phyloP scores from a whole-genome alignment of 2,329 filamentous ascomycete species.

The Aspergillus floridensis region DNA sequence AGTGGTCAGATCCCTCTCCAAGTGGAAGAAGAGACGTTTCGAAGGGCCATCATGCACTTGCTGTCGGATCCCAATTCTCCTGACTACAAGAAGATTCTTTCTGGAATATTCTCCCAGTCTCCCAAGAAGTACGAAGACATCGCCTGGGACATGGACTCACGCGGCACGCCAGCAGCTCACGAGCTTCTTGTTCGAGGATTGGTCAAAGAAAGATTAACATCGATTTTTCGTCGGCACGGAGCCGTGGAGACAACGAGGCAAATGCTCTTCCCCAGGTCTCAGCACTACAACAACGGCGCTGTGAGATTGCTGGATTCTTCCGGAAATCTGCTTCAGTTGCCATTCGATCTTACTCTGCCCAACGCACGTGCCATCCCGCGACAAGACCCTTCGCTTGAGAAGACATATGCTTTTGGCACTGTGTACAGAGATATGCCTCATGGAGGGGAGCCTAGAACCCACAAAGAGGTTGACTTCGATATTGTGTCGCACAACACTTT shows the following conservation, averaged over 20 bases:
- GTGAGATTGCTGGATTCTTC: conserved; percentile 78
- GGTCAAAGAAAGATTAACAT: conserved; percentile 70
- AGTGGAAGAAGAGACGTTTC: conserved; percentile 88
- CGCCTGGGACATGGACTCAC: conserved; percentile 68
- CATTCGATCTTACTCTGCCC: conserved; percentile 86
- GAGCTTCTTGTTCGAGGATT: conserved; percentile 66
- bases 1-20: conserved; percentile 85
- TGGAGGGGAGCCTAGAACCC: conserved; percentile 76
- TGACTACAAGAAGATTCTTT: conserved; percentile 85
- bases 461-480: conserved; percentile 93
- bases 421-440: conserved; percentile 78
- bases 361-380: conserved; percentile 80
- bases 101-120: conserved; percentile 74
- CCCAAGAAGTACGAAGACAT: conserved; percentile 78
- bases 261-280: conserved; percentile 76
- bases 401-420: conserved; percentile 81
- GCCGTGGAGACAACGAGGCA: conserved; percentile 77
- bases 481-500: conserved; percentile 80
- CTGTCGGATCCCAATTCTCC: conserved; percentile 74
- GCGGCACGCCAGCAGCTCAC: conserved; percentile 50
- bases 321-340: conserved; percentile 88
- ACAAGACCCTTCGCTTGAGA: conserved; percentile 61
- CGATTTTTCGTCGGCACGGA: conserved; percentile 84
- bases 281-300: conserved; percentile 70
- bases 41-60: conserved; percentile 75